A percentile compares a stretch with the other conserved stretches of the same genome.
These are phyloP conservation scores for Candolleomyces eurysporus DNA, from an alignment of 768 basidiomycete species.

Conservation along the genomic window DNA sequence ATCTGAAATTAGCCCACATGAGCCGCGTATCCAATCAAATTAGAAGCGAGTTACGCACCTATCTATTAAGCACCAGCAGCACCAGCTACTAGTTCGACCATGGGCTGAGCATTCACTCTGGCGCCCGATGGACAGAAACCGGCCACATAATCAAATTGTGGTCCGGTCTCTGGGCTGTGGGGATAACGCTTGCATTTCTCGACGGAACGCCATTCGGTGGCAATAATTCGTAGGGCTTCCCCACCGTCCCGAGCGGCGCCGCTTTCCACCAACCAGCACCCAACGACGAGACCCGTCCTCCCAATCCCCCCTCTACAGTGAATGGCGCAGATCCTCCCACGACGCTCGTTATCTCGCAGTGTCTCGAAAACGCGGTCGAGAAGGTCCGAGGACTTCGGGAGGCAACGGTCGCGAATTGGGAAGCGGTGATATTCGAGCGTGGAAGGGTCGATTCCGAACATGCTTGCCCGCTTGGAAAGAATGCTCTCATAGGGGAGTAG, in stretches of 20 bases:
- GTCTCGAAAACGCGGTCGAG: slow-evolving; percentile 60
- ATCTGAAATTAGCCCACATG: background rate
- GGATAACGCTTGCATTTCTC: slow-evolving; percentile 77
- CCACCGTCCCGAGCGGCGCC: slow-evolving; percentile 58
- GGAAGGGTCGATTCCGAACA: slow-evolving; percentile 52
- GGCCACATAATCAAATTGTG: slow-evolving; percentile 73
- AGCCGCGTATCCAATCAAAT: background rate
- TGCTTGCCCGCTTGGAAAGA: slow-evolving; percentile 50
- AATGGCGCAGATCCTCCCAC: slow-evolving; percentile 64
- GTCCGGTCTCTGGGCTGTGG: slow-evolving; percentile 76
- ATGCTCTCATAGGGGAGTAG: slow-evolving; percentile 60
- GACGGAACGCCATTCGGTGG: slow-evolving; percentile 68
- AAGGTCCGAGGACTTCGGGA: slow-evolving; percentile 58
- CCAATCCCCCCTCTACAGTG: slow-evolving; percentile 83
- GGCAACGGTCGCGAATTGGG: slow-evolving; percentile 70
- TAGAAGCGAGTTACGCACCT: background rate
- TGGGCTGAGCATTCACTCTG: slow-evolving; percentile 12
- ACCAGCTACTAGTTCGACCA: background rate
- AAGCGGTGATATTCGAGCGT: slow-evolving; percentile 76
- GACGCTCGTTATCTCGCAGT: slow-evolving; percentile 55
- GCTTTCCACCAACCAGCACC: slow-evolving; percentile 77
- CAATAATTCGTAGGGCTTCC: slow-evolving; percentile 64
- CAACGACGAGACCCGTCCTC: slow-evolving; percentile 58
- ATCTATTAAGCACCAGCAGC: background rate
- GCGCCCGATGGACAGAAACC: slow-evolving; percentile 37